Base-by-base conservation (phyloP, 2,329 filamentous ascomycete genomes). In the Ophiosphaerella korrae region DNA sequence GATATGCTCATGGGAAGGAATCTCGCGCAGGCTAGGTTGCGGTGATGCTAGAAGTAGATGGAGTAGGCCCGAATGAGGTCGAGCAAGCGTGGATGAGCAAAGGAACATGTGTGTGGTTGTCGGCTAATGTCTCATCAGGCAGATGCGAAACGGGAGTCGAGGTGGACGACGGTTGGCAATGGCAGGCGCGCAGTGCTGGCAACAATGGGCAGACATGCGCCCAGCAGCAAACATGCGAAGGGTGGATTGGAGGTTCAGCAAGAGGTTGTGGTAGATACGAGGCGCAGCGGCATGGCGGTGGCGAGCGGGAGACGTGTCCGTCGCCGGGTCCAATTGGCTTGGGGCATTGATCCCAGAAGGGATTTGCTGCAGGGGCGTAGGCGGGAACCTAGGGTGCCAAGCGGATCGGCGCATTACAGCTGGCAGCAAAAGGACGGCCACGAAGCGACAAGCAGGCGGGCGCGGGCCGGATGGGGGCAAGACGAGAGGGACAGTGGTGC, bases 301-400 rank as follows among this genome's bases (percentile, higher is more conserved):
- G 54, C 36, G 31, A 38, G 12, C 16, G 32, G 45, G 26, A 55
- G 53, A 55, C 52, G 54, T 55, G 54, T 44, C 54, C 39, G 41
- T 35, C 37, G 32, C n/a, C 14, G 8, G 7, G 24, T 36, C 37
- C 42, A 45, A 57, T 57, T 55, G 48, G 54, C 45, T 34, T 31
- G 34, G 26, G 16, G 38, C 21, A 41, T 29, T 24, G 38, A 29
- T 7, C 9, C 52, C 48, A 45, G 42, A 45, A 40, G 39, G 45
- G 47, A 29, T 29, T 43, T 37, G 36, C 45, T 55, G 52, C 54
- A 57, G 51, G 54, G 54, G 43, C 45, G 51, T 40, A 36, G 32
- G 34, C 35, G 41, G 29, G 41, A 24, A n/a, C 8, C 8, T 14
- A 48, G 33, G 14, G 33, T 43, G 48, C 45, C 48, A 52, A 55